Percentiles rank a stretch among this genome's conserved stretches.
Evolutionary conservation across 164 flowering plant species (phyloP).

Genomic region (Aristolochia californica): DNA sequence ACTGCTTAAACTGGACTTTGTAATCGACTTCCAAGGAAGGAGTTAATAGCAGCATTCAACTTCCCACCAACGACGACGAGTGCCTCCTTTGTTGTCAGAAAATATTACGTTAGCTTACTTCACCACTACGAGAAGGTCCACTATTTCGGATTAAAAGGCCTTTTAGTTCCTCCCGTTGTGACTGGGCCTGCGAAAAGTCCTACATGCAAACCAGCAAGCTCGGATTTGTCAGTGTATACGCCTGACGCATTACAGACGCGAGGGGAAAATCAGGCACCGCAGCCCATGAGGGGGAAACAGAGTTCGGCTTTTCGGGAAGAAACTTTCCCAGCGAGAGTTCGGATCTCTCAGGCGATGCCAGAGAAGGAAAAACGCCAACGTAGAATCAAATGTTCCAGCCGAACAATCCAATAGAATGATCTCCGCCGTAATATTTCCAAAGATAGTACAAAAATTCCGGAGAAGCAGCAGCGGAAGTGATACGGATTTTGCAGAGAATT

Average conservation of each 20-base stretch:
- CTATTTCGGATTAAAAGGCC: slow-evolving; percentile 43
- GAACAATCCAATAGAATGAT: no score
- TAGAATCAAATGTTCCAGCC: no score
- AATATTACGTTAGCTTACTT: slow-evolving; percentile 55
- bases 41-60: slow-evolving; percentile 46
- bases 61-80: slow-evolving; percentile 80
- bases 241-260: not conserved
- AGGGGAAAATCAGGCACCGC: slow-evolving; percentile 2
- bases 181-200: slow-evolving; percentile 11
- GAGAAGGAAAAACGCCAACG: no score
- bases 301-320: no score
- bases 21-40: no score
- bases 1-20: no score
- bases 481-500: no score
- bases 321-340: no score
- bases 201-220: slow-evolving; percentile 6
- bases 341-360: no score
- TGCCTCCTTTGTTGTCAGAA: slow-evolving; percentile 72
- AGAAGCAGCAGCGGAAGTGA: no score
- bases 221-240: not conserved
- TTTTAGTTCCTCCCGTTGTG: slow-evolving; percentile 23
- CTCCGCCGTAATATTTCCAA: no score
- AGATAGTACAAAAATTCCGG: no score
- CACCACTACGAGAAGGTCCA: slow-evolving; percentile 69
- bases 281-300: not conserved